phyloP scores from a whole-genome alignment of 2,329 filamentous ascomycete species.

The Laburnicola sp. region DNA sequence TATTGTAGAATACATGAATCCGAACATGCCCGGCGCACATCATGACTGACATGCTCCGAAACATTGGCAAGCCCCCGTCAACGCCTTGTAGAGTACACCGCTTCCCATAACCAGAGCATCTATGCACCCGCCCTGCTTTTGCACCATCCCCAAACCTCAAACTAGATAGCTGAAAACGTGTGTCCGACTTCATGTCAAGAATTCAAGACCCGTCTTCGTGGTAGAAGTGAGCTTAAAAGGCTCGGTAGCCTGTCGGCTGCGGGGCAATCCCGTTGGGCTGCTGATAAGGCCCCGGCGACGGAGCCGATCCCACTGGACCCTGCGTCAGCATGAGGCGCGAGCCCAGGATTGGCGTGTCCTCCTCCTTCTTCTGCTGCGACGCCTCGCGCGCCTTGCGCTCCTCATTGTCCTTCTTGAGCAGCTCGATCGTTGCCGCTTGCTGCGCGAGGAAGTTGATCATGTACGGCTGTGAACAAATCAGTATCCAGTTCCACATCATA shows the following conservation, averaged over 20 bases:
- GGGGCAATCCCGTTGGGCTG: constrained; percentile 88
- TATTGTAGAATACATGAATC: constrained; percentile 31
- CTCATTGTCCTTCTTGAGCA: constrained; percentile 93
- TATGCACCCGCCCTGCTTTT: constrained; percentile 30
- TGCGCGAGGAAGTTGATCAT: constrained; percentile 98
- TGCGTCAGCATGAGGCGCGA: constrained; percentile 94
- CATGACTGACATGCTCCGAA: constrained; percentile 17
- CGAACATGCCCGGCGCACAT: constrained; percentile 20
- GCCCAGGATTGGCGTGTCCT: constrained; percentile 90
- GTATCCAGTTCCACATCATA: constrained; percentile 2
- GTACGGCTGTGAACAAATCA: constrained; percentile 63
- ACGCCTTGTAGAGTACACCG: constrained; percentile 38
- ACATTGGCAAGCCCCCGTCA: constrained; percentile 22
- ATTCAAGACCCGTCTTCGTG: neutral
- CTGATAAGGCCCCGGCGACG: constrained; percentile 69
- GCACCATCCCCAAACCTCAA: constrained; percentile 25
- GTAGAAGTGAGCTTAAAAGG: constrained; percentile 33
- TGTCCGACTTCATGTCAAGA: neutral
- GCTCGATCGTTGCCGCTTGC: constrained; percentile 81
- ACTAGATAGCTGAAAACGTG: constrained; percentile 30
- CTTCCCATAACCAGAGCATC: constrained; percentile 19
- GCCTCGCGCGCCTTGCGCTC: constrained; percentile 74
- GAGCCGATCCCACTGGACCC: constrained; percentile 65
- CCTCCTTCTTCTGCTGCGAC: constrained; percentile 84
- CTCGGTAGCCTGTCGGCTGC: constrained; percentile 70